A percentile compares a stretch with the other conserved stretches of the same genome.
Evolutionary conservation across 1,139 yeast genomes (phyloP).

Genomic region (Geotrichum australiense): DNA sequence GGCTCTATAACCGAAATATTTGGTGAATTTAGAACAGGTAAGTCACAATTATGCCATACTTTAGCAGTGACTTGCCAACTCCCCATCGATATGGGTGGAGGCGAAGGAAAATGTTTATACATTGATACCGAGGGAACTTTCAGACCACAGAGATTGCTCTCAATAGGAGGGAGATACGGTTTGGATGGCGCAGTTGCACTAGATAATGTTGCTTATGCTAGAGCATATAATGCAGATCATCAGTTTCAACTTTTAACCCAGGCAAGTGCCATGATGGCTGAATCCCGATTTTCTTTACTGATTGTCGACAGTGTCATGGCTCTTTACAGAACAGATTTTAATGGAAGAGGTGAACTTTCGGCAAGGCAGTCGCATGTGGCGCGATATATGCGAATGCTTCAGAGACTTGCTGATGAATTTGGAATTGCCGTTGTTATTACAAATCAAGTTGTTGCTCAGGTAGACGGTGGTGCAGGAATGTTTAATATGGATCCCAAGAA

Average conservation of each 20-base stretch:
- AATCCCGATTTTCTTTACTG: slow-evolving; percentile 65
- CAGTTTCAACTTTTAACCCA: slow-evolving; percentile 78
- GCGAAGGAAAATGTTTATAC: slow-evolving; percentile 94
- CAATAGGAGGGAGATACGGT: slow-evolving; percentile 89
- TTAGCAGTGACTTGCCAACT: slow-evolving; percentile 94
- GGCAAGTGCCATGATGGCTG: slow-evolving; percentile 96
- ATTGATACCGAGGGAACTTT: slow-evolving; percentile 98
- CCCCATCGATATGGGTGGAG: slow-evolving; percentile 98
- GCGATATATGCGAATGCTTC: slow-evolving; percentile 82
- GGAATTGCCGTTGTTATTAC: slow-evolving; percentile 99
- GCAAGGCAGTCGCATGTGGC: slow-evolving; percentile 96
- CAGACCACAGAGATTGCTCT: slow-evolving; percentile 81
- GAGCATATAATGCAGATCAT: slow-evolving; percentile 96
- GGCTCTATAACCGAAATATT: slow-evolving; percentile 95
- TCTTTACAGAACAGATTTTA: slow-evolving; percentile 85
- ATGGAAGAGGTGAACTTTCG: slow-evolving; percentile 93
- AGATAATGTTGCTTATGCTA: slow-evolving; percentile 94
- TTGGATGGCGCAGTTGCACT: slow-evolving; percentile 90
- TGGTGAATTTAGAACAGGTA: slow-evolving; percentile 98
- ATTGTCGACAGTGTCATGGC: slow-evolving; percentile 97
- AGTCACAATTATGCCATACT: slow-evolving; percentile 94
- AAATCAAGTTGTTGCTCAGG: slow-evolving; percentile 97
- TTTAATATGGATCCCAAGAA: slow-evolving; percentile 98
- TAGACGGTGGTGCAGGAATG: slow-evolving; percentile 78
- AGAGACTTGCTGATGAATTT: slow-evolving; percentile 91